Conservation (phyloP, 345 rosid species). For the Gossypium thurberi region DNA sequence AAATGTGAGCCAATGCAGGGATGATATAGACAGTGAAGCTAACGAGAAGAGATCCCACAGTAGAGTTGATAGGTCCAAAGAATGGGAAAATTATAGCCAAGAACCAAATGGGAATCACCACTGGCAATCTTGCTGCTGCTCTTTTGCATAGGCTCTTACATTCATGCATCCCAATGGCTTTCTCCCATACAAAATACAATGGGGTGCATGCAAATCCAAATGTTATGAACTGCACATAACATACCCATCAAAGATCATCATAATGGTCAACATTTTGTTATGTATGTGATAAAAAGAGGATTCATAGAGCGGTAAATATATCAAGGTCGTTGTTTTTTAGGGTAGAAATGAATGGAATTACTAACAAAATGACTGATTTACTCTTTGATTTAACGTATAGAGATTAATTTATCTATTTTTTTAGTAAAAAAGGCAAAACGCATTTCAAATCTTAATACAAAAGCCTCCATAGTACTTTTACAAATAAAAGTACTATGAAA, state of each 20-base stretch:
- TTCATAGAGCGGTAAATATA: not conserved
- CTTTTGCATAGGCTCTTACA: slow-evolving; percentile 91
- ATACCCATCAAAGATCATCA: not conserved
- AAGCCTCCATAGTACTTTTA: too few relatives aligned
- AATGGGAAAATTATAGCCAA: slow-evolving; percentile 91
- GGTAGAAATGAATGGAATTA: too few relatives aligned
- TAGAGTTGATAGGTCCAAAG: slow-evolving; percentile 95
- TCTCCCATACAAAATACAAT: slow-evolving; percentile 97
- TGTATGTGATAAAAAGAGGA: not conserved
- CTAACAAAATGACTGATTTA: too few relatives aligned
- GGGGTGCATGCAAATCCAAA: slow-evolving; percentile 99
- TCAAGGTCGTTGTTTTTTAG: too few relatives aligned
- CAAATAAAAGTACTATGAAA: too few relatives aligned
- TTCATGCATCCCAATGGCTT: slow-evolving; percentile 89
- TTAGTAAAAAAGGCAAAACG: too few relatives aligned
- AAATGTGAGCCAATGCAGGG: slow-evolving; percentile 85
- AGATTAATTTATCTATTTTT: too few relatives aligned
- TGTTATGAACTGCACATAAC: slow-evolving; percentile 62
- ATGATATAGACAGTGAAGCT: slow-evolving; percentile 99
- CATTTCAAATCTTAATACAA: too few relatives aligned
- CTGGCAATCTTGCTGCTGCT: slow-evolving; percentile 90
- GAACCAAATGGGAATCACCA: slow-evolving; percentile 94
- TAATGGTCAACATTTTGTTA: not conserved
- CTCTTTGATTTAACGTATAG: too few relatives aligned
- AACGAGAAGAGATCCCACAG: slow-evolving; percentile 94